Base-by-base conservation (phyloP, 306 rosid genomes). In the Cucurbita ficifolia region DNA sequence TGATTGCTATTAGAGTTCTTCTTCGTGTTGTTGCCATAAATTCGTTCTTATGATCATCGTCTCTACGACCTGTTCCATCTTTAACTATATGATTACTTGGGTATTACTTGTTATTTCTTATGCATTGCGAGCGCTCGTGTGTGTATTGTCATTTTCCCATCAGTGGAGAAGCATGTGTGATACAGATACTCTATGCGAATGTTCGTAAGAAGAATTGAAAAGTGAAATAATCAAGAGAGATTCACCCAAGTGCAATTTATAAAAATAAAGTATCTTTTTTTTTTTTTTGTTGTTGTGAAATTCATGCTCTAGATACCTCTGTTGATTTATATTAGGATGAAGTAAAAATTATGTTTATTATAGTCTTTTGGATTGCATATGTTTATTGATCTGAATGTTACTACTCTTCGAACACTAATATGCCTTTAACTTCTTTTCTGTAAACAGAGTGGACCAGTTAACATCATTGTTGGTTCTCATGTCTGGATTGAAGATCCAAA, bases 391-490 rank as follows among this genome's bases (percentile, higher is more conserved):
- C 16, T 45, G 16, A 43, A 14, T 74, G 29, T 45, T 24, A 56
- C 35, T 53, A 7, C n/a, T 19, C 17, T 59, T 42, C 10, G 50
- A 42, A 74, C 49, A 7, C 46, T 74, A 39, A 18, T 54, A 24
- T 45, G 67, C 36, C 40, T 60, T 77, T 51, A 11, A 52, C 73
- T 69, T 40, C 69, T 69, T 39, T 77, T 70, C 74, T 75, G 67
- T 82, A 81, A 83, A 82, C 89, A 95, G 99, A 88, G 96, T 87
- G 90, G 86, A 62, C 93, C 97, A 36, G 99, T 91, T 68, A 91
- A 95, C 80, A 91, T 95, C 55, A 89, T 95, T 81, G 99, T 88
- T 63, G 99, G 97, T 62, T 89, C 99, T 80, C 99, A 95, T 83
- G 97, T 91, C 72, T 95, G 99, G 99, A 90, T 84, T 82, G 99